Base-by-base conservation (phyloP, 129 eudicot genomes). In the Ambrosia artemisiifolia region DNA sequence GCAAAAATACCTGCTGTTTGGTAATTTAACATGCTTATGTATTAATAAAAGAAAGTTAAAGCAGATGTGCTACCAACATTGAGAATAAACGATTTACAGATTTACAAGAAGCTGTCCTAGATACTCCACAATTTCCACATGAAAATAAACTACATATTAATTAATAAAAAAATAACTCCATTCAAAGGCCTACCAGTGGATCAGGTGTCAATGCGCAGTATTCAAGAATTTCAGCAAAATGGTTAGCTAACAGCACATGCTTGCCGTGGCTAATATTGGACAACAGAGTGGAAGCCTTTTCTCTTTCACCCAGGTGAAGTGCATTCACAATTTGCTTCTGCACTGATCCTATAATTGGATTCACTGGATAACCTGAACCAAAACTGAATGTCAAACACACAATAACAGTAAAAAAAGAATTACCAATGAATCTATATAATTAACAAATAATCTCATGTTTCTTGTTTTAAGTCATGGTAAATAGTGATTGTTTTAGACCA, bases 141-240 rank as follows among this genome's bases (percentile, higher is more conserved):
- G 11, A 70, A 18, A 69, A 46, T 46, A 46, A 46, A 46, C 16
- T 12, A 3, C 50, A 46, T 50, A 46, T 30, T 30, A 46, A 17
- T 46, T n/a, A n/a, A n/a, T n/a, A n/a, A 5, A 14, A 3, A 11
- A 43, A 2, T 30, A 32, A 67, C 49, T 50, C 44, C 35, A 77
- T 47, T 14, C 44, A 40, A 40, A 48, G 73, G 40, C 87, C 34
- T 80, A 89, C 98, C 91, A 84, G 63, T 47, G 95, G 95, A 85
- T 93, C 96, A 50, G 95, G 95, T 44, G 57, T 46, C 62, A 74
- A 75, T 20, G 90, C 87, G 73, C 95, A 93, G 60, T 83, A 83
- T 64, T 79, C 71, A 73, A 93, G 88, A 70, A 89, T 79, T 43
- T 35, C 32, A 67, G 76, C 44, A 59, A 93, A 85, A 85, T 87